Base-by-base conservation (phyloP, 352 stramenopile genomes). In the Phytophthora tentaculata region DNA sequence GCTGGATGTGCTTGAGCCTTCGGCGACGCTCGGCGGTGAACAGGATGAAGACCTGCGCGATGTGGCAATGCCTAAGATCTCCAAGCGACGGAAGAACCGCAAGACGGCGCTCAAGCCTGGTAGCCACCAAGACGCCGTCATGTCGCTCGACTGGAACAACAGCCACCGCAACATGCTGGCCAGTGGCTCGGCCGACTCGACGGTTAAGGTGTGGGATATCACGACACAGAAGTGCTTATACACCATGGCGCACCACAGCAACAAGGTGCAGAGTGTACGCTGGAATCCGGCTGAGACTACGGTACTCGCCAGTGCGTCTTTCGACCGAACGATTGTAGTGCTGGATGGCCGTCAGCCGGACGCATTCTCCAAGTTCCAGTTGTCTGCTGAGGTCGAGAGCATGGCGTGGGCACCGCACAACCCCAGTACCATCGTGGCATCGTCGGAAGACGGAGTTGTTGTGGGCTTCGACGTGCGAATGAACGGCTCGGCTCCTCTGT, bases 131-230 rank as follows among this genome's bases (percentile, higher is more conserved):
- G 97, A 99, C 79, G 97, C 98, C 1, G 97, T 99, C 9, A 98
- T 99, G 90, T 84, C 88, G 23, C 85, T 99, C 14, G 97, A 97
- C 69, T 99, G 98, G 98, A 99, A 99, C 79, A 91, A 83, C 56
- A 90, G 79, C 72, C 96, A 99, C 80, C 84, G 91, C 56, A 98
- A 99, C 70, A 97, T 99, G 67, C 82, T 99, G 56, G 97, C 97
- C 1, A 99, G 95, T 88, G 97, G 95, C 20, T 99, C 96, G 14
- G 98, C 97, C 5, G 98, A 99, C 78, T 86, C 84, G 20, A 99
- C 97, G 0, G 96, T 99, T 26, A 99, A 99, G 82, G 81, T 98
- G 22, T 98, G 93, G 86, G 93, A 98, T 64, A 87, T 98, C 56
- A 96, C 81, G 35, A 98, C 92, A 44, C 89, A 98, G 61, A 83